Percentiles rank a stretch among this genome's conserved stretches.
Evolutionary conservation across 441 rosid genomes (phyloP).

Genomic region (Codiaeum variegatum): DNA sequence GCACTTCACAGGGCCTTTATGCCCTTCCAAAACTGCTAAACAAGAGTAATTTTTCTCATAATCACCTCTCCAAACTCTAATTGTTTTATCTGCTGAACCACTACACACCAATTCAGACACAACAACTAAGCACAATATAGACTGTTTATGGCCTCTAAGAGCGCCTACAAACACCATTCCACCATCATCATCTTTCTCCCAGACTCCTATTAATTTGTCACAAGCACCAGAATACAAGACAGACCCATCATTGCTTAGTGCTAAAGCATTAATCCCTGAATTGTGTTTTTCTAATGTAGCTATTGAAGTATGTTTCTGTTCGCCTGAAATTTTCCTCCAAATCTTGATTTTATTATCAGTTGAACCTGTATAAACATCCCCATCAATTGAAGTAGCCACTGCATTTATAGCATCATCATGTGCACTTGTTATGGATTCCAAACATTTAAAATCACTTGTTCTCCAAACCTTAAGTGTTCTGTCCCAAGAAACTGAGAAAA

Average conservation of each 20-base stretch:
- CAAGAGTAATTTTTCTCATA: conserved; percentile 43
- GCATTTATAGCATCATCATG: conserved; percentile 91
- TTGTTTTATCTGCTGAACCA: conserved; percentile 78
- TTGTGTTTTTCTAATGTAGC: conserved; percentile 57
- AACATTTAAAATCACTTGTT: conserved; percentile 70
- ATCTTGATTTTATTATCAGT: conserved; percentile 73
- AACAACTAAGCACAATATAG: conserved; percentile 62
- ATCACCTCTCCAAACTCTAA: conserved; percentile 62
- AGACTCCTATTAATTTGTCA: conserved; percentile 60
- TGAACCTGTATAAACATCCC: conserved; percentile 79
- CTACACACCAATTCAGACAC: conserved; percentile 64
- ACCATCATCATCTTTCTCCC: conserved; percentile 52
- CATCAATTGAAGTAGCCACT: conserved; percentile 49
- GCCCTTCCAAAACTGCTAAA: conserved; percentile 69
- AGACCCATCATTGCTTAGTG: conserved; percentile 48
- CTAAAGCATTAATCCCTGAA: conserved; percentile 78
- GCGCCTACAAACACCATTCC: conserved; percentile 44
- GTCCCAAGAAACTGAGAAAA: conserved; percentile 94
- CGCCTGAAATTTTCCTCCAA: conserved; percentile 57
- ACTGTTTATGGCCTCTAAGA: conserved; percentile 66
- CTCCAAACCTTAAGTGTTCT: conserved; percentile 85
- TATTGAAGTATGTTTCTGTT: conserved; percentile 49
- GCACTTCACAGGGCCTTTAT: conserved; percentile 83
- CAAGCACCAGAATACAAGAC: conserved; percentile 66
- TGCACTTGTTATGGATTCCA: conserved; percentile 68